Evolutionary conservation across 2,329 filamentous ascomycete species (phyloP).

Genomic region (Sclerotinia borealis): DNA sequence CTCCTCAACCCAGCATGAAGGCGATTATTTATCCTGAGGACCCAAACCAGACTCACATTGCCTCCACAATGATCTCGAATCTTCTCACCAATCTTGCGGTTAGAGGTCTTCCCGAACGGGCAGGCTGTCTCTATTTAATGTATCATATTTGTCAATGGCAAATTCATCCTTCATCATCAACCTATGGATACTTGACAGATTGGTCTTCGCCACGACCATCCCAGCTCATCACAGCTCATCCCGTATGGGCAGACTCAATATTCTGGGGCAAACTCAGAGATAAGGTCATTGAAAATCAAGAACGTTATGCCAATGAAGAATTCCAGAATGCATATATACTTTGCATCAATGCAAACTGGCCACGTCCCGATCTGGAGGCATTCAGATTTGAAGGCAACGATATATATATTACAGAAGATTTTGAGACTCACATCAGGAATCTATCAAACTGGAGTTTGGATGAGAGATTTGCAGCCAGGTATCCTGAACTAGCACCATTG

Average conservation of each 20-base stretch:
- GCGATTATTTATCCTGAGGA: conserved; percentile 31
- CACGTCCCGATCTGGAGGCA: conserved; percentile 21
- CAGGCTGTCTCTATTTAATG: conserved; percentile 19
- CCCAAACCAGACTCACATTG: conserved; percentile 25
- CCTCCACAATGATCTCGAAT: conserved; percentile 30
- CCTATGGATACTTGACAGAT: conserved; percentile 23
- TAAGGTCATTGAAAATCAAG: conserved; percentile 34
- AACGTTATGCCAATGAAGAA: conserved; percentile 35
- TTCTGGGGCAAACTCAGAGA: conserved; percentile 35
- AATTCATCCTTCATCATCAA: conserved; percentile 19
- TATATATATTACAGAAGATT: conserved; percentile 19
- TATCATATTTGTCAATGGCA: conserved; percentile 26
- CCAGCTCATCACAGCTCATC: conserved; percentile 32
- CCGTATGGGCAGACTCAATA: conserved; percentile 32
- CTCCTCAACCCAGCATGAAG: conserved; percentile 33
- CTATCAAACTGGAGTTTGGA: conserved; percentile 27
- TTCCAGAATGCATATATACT: conserved; percentile 34
- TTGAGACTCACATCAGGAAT: conserved; percentile 19
- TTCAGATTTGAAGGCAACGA: conserved; percentile 22
- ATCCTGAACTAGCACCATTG: conserved; percentile 24
- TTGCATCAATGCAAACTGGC: conserved; percentile 35
- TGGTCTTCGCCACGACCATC: conserved; percentile 21
- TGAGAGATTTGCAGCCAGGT: conserved; percentile 23
- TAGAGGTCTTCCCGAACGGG: conserved; percentile 19
- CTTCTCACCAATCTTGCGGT: conserved; percentile 19